phyloP scores from a whole-genome alignment of 2,329 filamentous ascomycete species.

The Stachybotrys elegans region DNA sequence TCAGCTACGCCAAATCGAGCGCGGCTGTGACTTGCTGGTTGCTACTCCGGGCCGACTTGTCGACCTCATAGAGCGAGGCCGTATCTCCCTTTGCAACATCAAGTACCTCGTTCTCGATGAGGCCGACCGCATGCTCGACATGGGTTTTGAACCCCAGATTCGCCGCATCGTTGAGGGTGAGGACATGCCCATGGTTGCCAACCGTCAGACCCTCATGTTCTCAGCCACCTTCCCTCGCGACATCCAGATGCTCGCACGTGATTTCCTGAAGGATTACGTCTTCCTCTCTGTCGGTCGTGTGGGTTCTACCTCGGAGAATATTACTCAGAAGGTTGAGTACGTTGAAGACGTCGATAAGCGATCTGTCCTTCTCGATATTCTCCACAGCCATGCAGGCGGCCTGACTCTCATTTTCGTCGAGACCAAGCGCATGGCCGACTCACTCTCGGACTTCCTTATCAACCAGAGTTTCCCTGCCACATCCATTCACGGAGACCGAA shows the following conservation, averaged over 20 bases:
- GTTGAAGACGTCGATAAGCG: constrained; percentile 97
- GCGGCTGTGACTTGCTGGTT: constrained; percentile 91
- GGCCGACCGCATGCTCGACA: constrained; percentile 99
- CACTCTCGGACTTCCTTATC: constrained; percentile 94
- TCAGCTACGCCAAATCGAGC: constrained; percentile 97
- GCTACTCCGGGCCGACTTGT: constrained; percentile 96
- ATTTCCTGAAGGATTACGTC: constrained; percentile 98
- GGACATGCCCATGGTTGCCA: constrained; percentile 83
- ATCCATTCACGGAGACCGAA: constrained; percentile 97
- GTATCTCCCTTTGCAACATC: constrained; percentile 96
- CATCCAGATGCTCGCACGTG: constrained; percentile 97
- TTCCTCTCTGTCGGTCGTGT: constrained; percentile 98
- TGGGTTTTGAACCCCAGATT: constrained; percentile 99
- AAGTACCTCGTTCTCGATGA: constrained; percentile 99
- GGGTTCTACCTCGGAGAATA: constrained; percentile 99
- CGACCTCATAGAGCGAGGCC: constrained; percentile 95
- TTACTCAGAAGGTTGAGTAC: constrained; percentile 97
- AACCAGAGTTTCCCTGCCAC: constrained; percentile 98
- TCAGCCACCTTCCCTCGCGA: constrained; percentile 98
- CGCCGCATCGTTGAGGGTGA: constrained; percentile 97
- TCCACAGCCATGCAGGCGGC: constrained; percentile 86
- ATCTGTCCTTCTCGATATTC: constrained; percentile 92
- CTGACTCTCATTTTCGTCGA: constrained; percentile 97
- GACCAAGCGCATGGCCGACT: constrained; percentile 99
- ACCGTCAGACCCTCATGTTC: constrained; percentile 99